Evolutionary conservation across 2,329 filamentous ascomycete genomes (phyloP).

Genomic region (Sarocladiaceae sp.): DNA sequence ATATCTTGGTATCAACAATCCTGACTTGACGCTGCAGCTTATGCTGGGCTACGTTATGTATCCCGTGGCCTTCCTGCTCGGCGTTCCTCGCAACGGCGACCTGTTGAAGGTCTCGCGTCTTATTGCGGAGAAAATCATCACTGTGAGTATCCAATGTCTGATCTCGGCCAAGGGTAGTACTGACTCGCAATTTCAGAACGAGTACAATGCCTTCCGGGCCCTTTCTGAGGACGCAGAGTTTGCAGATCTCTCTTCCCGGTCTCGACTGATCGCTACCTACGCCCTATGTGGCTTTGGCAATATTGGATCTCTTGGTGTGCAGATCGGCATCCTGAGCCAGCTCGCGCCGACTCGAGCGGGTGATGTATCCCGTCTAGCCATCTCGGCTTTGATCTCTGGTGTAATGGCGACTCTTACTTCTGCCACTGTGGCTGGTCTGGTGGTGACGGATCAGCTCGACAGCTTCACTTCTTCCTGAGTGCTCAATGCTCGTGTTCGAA

Average conservation of each 20-base stretch:
- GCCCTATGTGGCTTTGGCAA: slow-evolving; percentile 82
- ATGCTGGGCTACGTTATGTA: slow-evolving; percentile 76
- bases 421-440: slow-evolving; percentile 72
- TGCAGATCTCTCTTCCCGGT: slow-evolving; percentile 61
- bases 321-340: slow-evolving; percentile 83
- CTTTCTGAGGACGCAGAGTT: slow-evolving; percentile 60
- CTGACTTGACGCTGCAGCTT: slow-evolving; percentile 66
- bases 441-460: slow-evolving; percentile 52
- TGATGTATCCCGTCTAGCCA: slow-evolving; percentile 70
- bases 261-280: slow-evolving; percentile 79
- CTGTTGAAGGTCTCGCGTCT: slow-evolving; percentile 71
- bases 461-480: too few relatives aligned
- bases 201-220: slow-evolving; percentile 67
- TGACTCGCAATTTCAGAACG: slow-evolving; percentile 50
- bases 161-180: too few relatives aligned
- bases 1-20: slow-evolving; percentile 69
- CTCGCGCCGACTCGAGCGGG: slow-evolving; percentile 70
- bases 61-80: slow-evolving; percentile 75
- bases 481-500: too few relatives aligned
- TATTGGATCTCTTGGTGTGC: slow-evolving; percentile 81
- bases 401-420: slow-evolving; percentile 75
- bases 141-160: slow-evolving; percentile 49
- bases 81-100: slow-evolving; percentile 59
- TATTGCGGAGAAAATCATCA: slow-evolving; percentile 81
- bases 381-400: slow-evolving; percentile 75